Conservation (phyloP, 768 basidiomycete species). For the Pleurotus pulmonarius region DNA sequence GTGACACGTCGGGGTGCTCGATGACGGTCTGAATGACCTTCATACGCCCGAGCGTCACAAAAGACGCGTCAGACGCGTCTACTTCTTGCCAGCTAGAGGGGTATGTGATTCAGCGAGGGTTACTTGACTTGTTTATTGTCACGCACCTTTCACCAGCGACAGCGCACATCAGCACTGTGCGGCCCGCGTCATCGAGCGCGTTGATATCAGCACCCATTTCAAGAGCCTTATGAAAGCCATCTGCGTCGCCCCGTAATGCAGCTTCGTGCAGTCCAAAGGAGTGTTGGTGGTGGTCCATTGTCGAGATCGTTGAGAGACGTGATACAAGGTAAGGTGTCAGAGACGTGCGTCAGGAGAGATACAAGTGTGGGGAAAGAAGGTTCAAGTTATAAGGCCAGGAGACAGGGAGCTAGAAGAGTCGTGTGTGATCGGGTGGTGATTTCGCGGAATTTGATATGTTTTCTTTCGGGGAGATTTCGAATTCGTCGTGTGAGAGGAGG, state of each 20-base stretch:
- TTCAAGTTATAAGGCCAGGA: slow-evolving; percentile 13
- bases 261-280: slow-evolving; percentile 46
- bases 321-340: slow-evolving; percentile 2
- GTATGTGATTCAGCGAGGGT: neutral
- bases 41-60: slow-evolving; percentile 54
- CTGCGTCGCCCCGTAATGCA: slow-evolving; percentile 53
- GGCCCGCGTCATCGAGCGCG: slow-evolving; percentile 54
- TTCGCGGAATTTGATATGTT: slow-evolving; percentile 6
- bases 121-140: slow-evolving; percentile 7
- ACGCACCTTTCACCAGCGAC: slow-evolving; percentile 71
- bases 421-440: neutral
- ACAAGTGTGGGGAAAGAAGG: slow-evolving; percentile 3
- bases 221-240: slow-evolving; percentile 50
- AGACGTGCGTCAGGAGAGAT: neutral
- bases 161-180: slow-evolving; percentile 63
- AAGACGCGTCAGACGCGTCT: slow-evolving; percentile 70
- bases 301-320: slow-evolving; percentile 10
- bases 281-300: slow-evolving; percentile 22
- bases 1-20: slow-evolving; percentile 52
- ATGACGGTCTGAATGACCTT: slow-evolving; percentile 53
- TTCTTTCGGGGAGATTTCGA: neutral
- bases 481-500: neutral
- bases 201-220: slow-evolving; percentile 66
- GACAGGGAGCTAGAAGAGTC: slow-evolving; percentile 11
- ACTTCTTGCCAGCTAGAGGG: slow-evolving; percentile 59